A percentile compares a stretch with the other conserved stretches of the same genome.
Conservation (phyloP, 2,329 filamentous ascomycete genomes). For the Apiospora kogelbergensis region DNA sequence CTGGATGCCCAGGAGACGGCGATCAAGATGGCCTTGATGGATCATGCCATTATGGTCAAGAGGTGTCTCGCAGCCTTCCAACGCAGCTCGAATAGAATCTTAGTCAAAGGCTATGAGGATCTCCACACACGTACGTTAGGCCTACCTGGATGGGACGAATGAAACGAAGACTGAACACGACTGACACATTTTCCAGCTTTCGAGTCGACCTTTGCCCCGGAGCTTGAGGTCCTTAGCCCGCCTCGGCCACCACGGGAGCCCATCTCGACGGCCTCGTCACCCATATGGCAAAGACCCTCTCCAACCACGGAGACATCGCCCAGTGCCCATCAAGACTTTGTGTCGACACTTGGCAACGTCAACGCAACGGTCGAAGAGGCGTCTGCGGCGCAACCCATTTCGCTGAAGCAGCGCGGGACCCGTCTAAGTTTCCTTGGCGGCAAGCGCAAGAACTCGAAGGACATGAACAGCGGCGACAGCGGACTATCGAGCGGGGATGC, state of each 20-base stretch:
- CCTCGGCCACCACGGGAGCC: conserved; percentile 42
- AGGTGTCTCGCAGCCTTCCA: conserved; percentile 72
- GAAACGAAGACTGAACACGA: neutral
- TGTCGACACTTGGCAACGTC: conserved; percentile 24
- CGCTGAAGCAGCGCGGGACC: conserved; percentile 50
- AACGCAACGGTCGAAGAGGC: conserved; percentile 46
- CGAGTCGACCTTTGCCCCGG: conserved; percentile 61
- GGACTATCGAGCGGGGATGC: conserved; percentile 14
- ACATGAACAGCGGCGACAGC: conserved; percentile 30
- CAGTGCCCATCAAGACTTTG: neutral
- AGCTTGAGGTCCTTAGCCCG: conserved; percentile 63
- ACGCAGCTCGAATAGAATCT: conserved; percentile 60
- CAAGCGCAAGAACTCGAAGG: conserved; percentile 44
- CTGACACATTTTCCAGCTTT: conserved; percentile 46
- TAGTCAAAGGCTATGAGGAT: conserved; percentile 56
- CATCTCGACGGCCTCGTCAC: conserved; percentile 40
- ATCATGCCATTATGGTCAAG: conserved; percentile 86
- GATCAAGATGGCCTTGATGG: conserved; percentile 80
- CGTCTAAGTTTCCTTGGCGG: conserved; percentile 59
- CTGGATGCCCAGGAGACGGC: conserved; percentile 68
- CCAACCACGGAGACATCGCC: conserved; percentile 29
- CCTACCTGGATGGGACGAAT: neutral
- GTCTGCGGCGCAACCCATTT: conserved; percentile 50
- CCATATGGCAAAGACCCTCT: conserved; percentile 37
- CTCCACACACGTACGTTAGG: conserved; percentile 61